Evolutionary conservation across 306 rosid genomes (phyloP).

Genomic region (Fagus crenata): DNA sequence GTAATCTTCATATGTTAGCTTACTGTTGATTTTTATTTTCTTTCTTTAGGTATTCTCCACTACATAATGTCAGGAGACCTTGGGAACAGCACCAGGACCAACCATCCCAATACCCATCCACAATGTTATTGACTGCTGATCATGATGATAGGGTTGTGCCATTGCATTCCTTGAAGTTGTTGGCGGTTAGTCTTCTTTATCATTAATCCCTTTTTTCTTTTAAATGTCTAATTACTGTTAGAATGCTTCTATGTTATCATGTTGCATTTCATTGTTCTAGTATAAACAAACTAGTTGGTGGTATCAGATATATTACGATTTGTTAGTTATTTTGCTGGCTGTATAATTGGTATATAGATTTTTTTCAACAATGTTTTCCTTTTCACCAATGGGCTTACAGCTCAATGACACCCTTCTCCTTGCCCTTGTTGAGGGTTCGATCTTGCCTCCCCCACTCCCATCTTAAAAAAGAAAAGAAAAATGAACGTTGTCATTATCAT

Average conservation of each 20-base stretch:
- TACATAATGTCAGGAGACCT: slow-evolving; percentile 88
- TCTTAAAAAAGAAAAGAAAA: too few relatives aligned
- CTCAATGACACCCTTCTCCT: too few relatives aligned
- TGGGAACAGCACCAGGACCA: slow-evolving; percentile 61
- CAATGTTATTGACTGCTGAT: slow-evolving; percentile 94
- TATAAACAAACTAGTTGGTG: not conserved
- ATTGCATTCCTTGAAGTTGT: slow-evolving; percentile 72
- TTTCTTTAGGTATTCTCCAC: slow-evolving; percentile 78
- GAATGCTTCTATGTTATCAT: not conserved
- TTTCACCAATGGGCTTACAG: too few relatives aligned
- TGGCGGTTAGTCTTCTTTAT: slow-evolving; percentile 66
- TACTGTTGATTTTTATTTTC: slow-evolving; percentile 6
- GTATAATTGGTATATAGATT: not conserved
- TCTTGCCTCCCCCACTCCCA: too few relatives aligned
- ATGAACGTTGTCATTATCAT: too few relatives aligned
- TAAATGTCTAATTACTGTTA: not conserved
- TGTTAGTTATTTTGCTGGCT: not conserved
- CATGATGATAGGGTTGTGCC: slow-evolving; percentile 99
- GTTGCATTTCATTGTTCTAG: not conserved
- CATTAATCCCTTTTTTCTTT: not conserved
- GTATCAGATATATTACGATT: not conserved
- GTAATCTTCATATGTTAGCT: not conserved
- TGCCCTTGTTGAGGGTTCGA: too few relatives aligned
- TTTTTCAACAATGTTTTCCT: not conserved
- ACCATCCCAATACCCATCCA: slow-evolving; percentile 76